Evolutionary conservation across 768 basidiomycete species (phyloP).

Genomic region (Podaxis sp.): DNA sequence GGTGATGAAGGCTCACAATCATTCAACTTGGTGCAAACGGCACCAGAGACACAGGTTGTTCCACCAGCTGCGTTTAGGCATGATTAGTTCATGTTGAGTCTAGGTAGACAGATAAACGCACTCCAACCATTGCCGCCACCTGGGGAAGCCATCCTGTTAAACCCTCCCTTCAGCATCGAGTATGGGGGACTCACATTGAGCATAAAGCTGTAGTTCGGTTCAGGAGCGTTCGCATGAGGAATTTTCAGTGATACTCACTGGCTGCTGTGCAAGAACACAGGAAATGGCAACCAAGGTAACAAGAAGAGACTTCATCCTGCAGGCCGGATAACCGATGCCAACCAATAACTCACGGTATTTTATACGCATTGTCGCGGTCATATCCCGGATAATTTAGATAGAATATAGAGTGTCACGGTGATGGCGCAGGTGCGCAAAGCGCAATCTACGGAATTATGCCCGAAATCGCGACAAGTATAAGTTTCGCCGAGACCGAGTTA

Average conservation of each 20-base stretch:
- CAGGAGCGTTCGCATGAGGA: slow-evolving; percentile 5
- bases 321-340: neutral
- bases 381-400: slow-evolving; percentile 3
- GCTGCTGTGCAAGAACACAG: slow-evolving; percentile 24
- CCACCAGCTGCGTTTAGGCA: slow-evolving; percentile 24
- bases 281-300: slow-evolving; percentile 18
- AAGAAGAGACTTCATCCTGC: slow-evolving; percentile 20
- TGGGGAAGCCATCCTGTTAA: neutral
- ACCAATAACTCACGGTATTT: neutral
- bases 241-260: slow-evolving; percentile 17
- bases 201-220: neutral
- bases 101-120: neutral
- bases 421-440: neutral
- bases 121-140: slow-evolving; percentile 12
- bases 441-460: neutral
- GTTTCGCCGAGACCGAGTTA: slow-evolving; percentile 1
- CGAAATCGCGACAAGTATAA: neutral
- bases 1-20: slow-evolving; percentile 25
- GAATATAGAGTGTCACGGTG: neutral
- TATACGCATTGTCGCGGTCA: neutral
- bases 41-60: slow-evolving; percentile 36
- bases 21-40: slow-evolving; percentile 32
- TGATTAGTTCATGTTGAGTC: neutral
- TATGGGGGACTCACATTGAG: slow-evolving; percentile 5
- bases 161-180: neutral